A percentile compares a stretch with the other conserved stretches of the same genome.
These are phyloP conservation scores for Daldinia loculata DNA, from an alignment of 495 filamentous ascomycete species.

Conservation along the genomic window DNA sequence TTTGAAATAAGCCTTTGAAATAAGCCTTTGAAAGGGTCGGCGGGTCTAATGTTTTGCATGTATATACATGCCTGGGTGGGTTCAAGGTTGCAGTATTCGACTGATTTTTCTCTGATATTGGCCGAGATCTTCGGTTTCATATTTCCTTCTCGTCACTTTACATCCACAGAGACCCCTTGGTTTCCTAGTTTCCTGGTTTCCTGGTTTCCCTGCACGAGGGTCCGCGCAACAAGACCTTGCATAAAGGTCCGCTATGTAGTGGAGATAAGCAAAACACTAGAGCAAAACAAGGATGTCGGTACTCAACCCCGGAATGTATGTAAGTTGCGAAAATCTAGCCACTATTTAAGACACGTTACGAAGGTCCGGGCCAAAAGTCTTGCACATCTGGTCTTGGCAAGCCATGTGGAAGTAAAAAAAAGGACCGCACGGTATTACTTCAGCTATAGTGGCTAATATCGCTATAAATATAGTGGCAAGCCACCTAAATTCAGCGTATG, in stretches of 20 bases:
- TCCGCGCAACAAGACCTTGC: not conserved
- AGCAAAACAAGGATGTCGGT: constrained; percentile 16
- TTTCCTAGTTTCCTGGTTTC: not conserved
- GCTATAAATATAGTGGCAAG: too few relatives aligned
- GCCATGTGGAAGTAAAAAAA: too few relatives aligned
- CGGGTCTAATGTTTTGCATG: not conserved
- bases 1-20: too few relatives aligned
- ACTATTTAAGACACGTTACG: not conserved
- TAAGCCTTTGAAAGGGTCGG: not conserved
- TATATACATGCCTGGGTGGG: too few relatives aligned
- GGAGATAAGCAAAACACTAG: constrained; percentile 6
- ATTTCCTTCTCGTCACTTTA: constrained; percentile 8
- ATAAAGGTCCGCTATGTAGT: constrained; percentile 9
- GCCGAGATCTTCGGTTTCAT: constrained; percentile 13
- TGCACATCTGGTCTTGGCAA: too few relatives aligned
- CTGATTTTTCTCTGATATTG: constrained; percentile 8
- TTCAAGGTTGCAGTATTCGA: not conserved
- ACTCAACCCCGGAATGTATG: constrained; percentile 15
- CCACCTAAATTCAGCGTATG: too few relatives aligned
- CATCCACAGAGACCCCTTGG: constrained; percentile 8
- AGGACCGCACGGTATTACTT: too few relatives aligned
- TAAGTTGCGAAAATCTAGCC: not conserved
- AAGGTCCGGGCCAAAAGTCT: too few relatives aligned
- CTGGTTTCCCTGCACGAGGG: constrained; percentile 3
- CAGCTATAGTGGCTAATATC: too few relatives aligned